Evolutionary conservation across 306 rosid species (phyloP), one percentile per base, ranked within the genome.

Genomic region (Carpinus fangiana): DNA sequence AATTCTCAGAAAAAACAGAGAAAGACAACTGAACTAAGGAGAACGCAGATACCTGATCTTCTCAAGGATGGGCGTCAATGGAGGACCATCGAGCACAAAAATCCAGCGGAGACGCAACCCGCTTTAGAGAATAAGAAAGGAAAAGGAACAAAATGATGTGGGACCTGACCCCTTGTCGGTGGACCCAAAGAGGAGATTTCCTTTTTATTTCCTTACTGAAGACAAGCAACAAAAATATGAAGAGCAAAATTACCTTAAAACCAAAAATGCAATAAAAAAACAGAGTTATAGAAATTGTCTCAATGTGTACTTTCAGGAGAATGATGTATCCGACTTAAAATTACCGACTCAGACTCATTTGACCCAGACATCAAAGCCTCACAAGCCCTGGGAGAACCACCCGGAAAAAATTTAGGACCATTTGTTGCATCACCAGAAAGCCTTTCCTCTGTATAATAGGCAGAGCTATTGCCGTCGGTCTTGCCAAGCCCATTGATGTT

Each of bases 271-370:
- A 85, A 85, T 81, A 80, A 83, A 78, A 75, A 38, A 79, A 64
- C 64, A 79, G 28, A 80, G 85, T 79, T 90, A 89, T 81, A 90
- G 91, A 92, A 91, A 96, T 86, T 93, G 99, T 96, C 96, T 96
- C 98, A 96, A 96, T 89, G 98, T 96, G 99, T 96, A 96, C 98
- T 96, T 96, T 96, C 99, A 90, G 99, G 96, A 89, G 98, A 96
- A 96, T 93, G 94, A 96, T 93, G 99, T 93, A 96, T 91, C 98
- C 98, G 96, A 94, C 94, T 96, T 86, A 93, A 89, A 93, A 91
- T 93, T 84, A 96, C 93, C 81, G 97, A 91, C 92, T 92, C 98
- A 84, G 95, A 95, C 95, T 91, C 98, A 86, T 87, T 94, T 84
- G 97, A 86, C 87, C 88, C 93, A 79, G 93, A 84, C 87, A 90